Base-by-base conservation (phyloP, 345 rosid genomes). In the Lepidium aucheri region DNA sequence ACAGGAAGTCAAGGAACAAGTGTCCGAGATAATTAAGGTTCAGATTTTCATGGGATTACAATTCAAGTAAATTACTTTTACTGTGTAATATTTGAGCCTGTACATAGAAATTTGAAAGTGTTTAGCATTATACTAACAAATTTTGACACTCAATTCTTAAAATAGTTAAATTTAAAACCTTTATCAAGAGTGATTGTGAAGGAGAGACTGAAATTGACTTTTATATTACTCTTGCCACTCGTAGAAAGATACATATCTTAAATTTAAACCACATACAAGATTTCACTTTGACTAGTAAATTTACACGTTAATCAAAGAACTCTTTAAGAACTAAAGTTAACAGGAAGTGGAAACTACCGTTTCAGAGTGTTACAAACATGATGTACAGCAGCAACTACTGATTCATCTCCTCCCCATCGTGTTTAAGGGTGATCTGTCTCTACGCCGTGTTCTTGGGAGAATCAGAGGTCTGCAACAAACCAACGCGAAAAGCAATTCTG, bases 381-480 rank as follows among this genome's bases (percentile, higher is more conserved):
- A 34, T 73, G 53, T 65, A 65, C 66, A 70, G 2, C 9, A 66
- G 9, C 6, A 59, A 36, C 67, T n/a, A 9, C 51, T 41, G 56
- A 35, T 35, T 44, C 54, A 50, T 61, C 68, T 67, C 55, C 42
- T 67, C 32, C 20, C 38, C 2, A 45, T 59, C 16, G 16, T 52
- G 49, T 82, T 60, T 79, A 0, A 74, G 83, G 88, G 50, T 7
- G 53, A 9, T 30, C 20, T 32, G 10, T 67, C 73, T 67, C 69
- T 53, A 39, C 44, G 47, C 35, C 34, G 60, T 49, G 53, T 65
- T 77, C 82, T 80, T 38, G 96, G 99, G 55, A 90, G 62, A 68
- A 90, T 76, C 55, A 85, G 42, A 47, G 92, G 76, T 60, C 86
- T 80, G 72, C 92, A 90, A 66, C 91, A 94, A 41, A 86, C 60